A percentile compares a stretch with the other conserved stretches of the same genome.
Conservation (phyloP, 371 early-diverging fungal species). For the Mortierella sp. region DNA sequence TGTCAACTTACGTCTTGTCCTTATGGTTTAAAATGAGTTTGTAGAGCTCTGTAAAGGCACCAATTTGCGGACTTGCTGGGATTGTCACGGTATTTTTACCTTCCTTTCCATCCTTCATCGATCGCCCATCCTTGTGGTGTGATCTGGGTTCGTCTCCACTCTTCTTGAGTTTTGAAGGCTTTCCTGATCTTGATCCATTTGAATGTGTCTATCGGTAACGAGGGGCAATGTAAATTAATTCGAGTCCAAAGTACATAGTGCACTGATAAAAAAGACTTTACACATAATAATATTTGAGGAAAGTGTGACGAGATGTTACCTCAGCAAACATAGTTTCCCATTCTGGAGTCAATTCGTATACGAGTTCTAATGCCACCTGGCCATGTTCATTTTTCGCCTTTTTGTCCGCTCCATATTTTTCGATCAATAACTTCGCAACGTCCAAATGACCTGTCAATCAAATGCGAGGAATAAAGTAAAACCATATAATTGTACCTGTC, state of each 20-base stretch:
- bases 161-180: constrained; percentile 23
- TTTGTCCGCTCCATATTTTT: constrained; percentile 74
- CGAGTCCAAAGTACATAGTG: neutral
- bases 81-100: constrained; percentile 32
- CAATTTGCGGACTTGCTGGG: constrained; percentile 28
- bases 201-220: neutral
- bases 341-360: constrained; percentile 69
- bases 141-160: constrained; percentile 25
- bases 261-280: neutral
- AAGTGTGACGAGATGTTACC: constrained; percentile 10
- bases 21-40: constrained; percentile 50
- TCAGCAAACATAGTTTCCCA: constrained; percentile 65
- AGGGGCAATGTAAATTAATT: neutral
- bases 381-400: constrained; percentile 76
- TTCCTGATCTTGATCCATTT: constrained; percentile 19
- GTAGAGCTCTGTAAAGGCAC: constrained; percentile 51
- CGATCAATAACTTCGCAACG: constrained; percentile 68
- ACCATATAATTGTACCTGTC: neutral
- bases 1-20: constrained; percentile 44
- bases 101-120: constrained; percentile 35
- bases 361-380: constrained; percentile 80
- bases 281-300: neutral
- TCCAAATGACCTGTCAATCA: constrained; percentile 53
- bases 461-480: neutral
- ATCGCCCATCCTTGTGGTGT: constrained; percentile 21